A percentile compares a stretch with the other conserved stretches of the same genome.
Conservation (phyloP, 352 stramenopile genomes). For the Phytophthora litchii region DNA sequence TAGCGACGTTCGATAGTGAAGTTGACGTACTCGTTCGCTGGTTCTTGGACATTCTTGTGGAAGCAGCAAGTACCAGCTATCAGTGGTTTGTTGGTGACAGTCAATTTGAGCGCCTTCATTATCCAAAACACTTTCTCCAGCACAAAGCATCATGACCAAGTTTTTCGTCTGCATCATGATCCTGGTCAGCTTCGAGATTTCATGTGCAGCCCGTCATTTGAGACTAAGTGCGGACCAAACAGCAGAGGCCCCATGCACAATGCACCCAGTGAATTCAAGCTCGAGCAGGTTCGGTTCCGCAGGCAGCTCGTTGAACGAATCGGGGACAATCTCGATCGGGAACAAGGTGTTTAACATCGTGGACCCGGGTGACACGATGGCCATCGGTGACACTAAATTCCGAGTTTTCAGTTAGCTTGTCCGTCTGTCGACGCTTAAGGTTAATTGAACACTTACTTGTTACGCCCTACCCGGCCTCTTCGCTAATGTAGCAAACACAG, state of each 20-base stretch:
- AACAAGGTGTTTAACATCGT: conserved; percentile 18
- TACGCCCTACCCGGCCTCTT: conserved; percentile 25
- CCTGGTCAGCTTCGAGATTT: background rate
- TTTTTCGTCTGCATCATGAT: background rate
- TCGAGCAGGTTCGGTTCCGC: background rate
- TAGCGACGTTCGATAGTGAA: background rate
- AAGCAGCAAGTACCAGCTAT: background rate
- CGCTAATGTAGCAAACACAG: conserved; percentile 72
- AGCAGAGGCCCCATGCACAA: background rate
- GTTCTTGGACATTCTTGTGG: background rate
- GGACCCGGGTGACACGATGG: conserved; percentile 17
- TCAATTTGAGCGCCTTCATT: conserved; percentile 1
- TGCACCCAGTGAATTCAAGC: conserved; percentile 5
- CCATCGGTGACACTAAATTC: conserved; percentile 17
- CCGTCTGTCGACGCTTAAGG: background rate
- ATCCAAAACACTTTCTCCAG: background rate
- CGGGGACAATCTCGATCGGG: conserved; percentile 27
- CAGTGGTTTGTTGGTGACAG: background rate
- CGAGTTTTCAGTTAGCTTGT: conserved; percentile 6
- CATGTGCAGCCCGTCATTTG: conserved; percentile 1
- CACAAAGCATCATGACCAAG: conserved; percentile 3
- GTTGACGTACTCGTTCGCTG: background rate
- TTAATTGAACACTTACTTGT: background rate
- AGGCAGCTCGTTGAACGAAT: conserved; percentile 1
- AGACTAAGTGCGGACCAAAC: background rate